These are phyloP conservation scores for Penicillium turbatum DNA, from an alignment of 495 filamentous ascomycete genomes.

Conservation along the genomic window DNA sequence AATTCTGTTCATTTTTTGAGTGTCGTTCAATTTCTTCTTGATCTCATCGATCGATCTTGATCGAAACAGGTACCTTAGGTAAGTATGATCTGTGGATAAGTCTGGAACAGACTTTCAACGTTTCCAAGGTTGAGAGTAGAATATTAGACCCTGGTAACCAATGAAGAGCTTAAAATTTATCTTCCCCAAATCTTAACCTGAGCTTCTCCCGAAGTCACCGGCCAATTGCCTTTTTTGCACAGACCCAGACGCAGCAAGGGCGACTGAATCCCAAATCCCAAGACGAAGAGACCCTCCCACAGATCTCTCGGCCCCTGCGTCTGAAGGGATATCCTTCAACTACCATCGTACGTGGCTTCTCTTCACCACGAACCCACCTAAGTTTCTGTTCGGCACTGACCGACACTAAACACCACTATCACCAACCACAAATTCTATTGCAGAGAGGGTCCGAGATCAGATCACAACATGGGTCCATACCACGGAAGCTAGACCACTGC, in stretches of 20 bases:
- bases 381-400: background rate
- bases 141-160: background rate
- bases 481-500: background rate
- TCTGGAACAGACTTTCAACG: too few relatives aligned
- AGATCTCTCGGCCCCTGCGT: slow-evolving; percentile 23
- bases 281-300: background rate
- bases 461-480: background rate
- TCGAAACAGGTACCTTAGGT: too few relatives aligned
- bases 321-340: slow-evolving; percentile 17
- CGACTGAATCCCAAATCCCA: slow-evolving; percentile 1
- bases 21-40: too few relatives aligned
- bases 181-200: background rate
- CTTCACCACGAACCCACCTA: slow-evolving; percentile 7
- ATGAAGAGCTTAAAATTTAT: background rate
- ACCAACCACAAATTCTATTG: background rate
- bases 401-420: background rate
- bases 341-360: background rate
- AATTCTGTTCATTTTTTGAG: background rate
- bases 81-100: too few relatives aligned
- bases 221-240: slow-evolving; percentile 13
- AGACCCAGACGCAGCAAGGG: slow-evolving; percentile 21
- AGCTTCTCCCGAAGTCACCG: background rate
- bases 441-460: background rate
- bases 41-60: too few relatives aligned
- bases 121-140: too few relatives aligned